Percentiles rank a stretch among this genome's conserved stretches.
Conservation (phyloP, 352 stramenopile genomes). For the Thraustochytrium striatum region DNA sequence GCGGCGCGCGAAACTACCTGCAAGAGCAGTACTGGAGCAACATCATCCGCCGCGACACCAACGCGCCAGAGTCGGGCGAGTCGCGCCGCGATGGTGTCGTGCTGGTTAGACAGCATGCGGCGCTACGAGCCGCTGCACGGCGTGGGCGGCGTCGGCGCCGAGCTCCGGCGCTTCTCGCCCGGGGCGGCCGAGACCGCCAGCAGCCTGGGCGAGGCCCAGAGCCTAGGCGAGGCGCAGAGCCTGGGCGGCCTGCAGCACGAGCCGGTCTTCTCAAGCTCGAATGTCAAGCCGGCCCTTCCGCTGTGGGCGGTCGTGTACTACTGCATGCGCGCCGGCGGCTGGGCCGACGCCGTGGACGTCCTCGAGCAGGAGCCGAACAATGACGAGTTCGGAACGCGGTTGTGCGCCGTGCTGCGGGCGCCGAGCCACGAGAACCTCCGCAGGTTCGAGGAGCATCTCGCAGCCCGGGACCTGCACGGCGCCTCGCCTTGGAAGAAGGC, state of each 20-base stretch:
- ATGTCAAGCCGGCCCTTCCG: not conserved
- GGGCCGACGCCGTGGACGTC: not conserved
- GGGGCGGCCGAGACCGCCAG: too few species aligned
- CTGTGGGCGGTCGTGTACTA: slow-evolving; percentile 41
- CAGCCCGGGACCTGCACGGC: not conserved
- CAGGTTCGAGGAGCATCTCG: not conserved
- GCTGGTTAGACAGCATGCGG: too few species aligned
- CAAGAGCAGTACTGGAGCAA: not conserved
- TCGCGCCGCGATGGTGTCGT: too few species aligned
- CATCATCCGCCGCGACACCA: not conserved
- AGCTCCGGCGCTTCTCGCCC: too few species aligned
- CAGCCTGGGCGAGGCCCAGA: too few species aligned
- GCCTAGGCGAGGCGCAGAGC: too few species aligned
- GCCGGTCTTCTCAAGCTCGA: too few species aligned
- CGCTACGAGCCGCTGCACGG: too few species aligned
- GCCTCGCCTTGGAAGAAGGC: slow-evolving; percentile 38
- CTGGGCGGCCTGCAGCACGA: too few species aligned
- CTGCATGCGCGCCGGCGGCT: slow-evolving; percentile 23
- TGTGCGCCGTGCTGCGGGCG: not conserved
- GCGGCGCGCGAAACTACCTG: not conserved
- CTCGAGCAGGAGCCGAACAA: not conserved
- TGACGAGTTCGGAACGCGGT: not conserved
- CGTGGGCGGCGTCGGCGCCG: too few species aligned
- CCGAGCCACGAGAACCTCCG: not conserved
- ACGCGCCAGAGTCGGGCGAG: too few species aligned